Evolutionary conservation across 2,329 filamentous ascomycete genomes (phyloP).

Genomic region (Colletotrichum brevisporum): DNA sequence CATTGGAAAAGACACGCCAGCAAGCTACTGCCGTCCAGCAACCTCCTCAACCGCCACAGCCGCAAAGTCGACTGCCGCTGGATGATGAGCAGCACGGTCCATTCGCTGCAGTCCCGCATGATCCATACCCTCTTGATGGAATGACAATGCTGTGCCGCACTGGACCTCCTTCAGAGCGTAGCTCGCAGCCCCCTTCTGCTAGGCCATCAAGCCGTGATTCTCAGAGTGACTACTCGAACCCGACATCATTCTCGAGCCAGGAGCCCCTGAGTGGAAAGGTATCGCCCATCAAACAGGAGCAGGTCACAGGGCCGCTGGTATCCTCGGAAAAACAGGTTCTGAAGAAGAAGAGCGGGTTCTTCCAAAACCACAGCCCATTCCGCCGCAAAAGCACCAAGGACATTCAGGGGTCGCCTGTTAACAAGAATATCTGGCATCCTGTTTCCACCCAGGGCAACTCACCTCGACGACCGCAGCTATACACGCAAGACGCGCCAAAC

Average conservation of each 20-base stretch:
- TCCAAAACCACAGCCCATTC: conserved; percentile 94
- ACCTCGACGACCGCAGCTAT: conserved; percentile 56
- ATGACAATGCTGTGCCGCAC: conserved; percentile 98
- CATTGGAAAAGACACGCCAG: conserved; percentile 23
- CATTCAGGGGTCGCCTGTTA: conserved; percentile 56
- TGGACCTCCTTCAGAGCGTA: conserved; percentile 71
- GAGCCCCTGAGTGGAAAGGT: conserved; percentile 81
- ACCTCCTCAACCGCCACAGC: conserved; percentile 40
- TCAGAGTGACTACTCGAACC: conserved; percentile 90
- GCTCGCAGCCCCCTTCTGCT: conserved; percentile 68
- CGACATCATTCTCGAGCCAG: conserved; percentile 89
- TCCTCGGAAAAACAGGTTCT: conserved; percentile 75
- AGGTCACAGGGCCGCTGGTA: conserved; percentile 57
- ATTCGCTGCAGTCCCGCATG: conserved; percentile 83
- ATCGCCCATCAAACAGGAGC: conserved; percentile 79
- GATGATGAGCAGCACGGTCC: conserved; percentile 71
- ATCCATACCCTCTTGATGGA: conserved; percentile 93
- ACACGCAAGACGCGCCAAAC: conserved; percentile 54
- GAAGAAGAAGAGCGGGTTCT: conserved; percentile 86
- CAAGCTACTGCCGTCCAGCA: conserved; percentile 10
- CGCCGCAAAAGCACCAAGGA: conserved; percentile 91
- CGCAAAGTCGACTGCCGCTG: conserved; percentile 53
- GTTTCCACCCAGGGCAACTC: conserved; percentile 48
- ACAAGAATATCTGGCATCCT: conserved; percentile 73
- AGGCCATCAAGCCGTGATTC: conserved; percentile 89